Base-by-base conservation (phyloP, 768 basidiomycete species). In the Hygrocybe punicea region DNA sequence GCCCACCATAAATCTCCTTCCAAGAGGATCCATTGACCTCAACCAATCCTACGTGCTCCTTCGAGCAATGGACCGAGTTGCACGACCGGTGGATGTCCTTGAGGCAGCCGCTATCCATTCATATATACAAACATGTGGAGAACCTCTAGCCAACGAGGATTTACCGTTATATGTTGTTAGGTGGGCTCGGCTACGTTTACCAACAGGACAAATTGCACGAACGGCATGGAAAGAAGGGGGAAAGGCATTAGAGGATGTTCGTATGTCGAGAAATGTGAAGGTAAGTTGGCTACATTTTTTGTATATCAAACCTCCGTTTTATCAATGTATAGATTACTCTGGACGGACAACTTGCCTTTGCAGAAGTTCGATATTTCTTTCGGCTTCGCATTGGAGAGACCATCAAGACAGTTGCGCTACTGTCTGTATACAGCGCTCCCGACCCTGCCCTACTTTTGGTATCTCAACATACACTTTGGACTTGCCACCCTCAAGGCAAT, bases 151-250 rank as follows among this genome's bases (percentile, higher is more conserved):
- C n/a, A 24, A 52, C 5, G 36, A 39, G 4, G 34, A 52, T 3
- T 2, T 46, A n/a, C 8, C 29, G 4, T 29, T 29, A 3, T 16
- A 47, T 21, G 39, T 59, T 2, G 42, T 34, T 42, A 34, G 54
- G 16, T 71, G 69, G 67, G 68, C 62, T 1, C 58, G 56, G 1
- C 58, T 69, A 1, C 44, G 33, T 14, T 60, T 68, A 39, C 67
- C 65, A 6, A 68, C 58, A 53, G 64, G 68, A 17, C 67, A 67
- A 51, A 55, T 63, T 58, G 62, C 60, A 9, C 51, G 59, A 11
- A 66, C 55, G 13, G 45, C 39, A 6, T 69, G 65, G 67, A 62
- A 55, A 33, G 65, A 69, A 37, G 11, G 8, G 8, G 4, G 3
- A 7, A 53, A 49, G 23, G 14, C 52, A 9, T 13, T 25, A 7